These are phyloP conservation scores for Kokia cookei DNA, from an alignment of 441 rosid species.

Conservation along the genomic window DNA sequence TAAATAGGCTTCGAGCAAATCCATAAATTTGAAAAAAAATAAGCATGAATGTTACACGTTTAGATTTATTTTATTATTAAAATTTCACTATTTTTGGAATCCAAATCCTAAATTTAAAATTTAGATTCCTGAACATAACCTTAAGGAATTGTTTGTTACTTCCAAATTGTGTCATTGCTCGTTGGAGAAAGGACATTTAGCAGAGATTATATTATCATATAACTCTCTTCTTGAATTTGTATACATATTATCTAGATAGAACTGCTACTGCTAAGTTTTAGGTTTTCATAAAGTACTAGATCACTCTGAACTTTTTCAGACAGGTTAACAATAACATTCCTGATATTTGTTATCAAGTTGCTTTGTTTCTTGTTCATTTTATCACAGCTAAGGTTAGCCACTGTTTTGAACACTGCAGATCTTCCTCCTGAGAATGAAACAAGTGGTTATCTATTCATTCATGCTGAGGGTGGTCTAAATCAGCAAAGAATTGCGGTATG, in stretches of 20 bases:
- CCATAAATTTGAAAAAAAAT: not conserved
- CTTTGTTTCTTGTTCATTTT: slow-evolving; percentile 7
- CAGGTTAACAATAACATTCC: not conserved
- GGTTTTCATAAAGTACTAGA: not conserved
- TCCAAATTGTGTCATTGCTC: not conserved
- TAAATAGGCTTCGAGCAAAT: not conserved
- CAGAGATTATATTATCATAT: not conserved
- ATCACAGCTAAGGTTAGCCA: not conserved
- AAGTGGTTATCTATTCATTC: slow-evolving; percentile 89
- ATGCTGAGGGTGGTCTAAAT: slow-evolving; percentile 99
- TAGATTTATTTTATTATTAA: not conserved
- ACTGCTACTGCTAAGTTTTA: not conserved
- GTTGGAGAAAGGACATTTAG: not conserved
- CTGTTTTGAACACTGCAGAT: slow-evolving; percentile 43
- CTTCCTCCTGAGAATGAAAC: slow-evolving; percentile 90
- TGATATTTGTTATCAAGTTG: not conserved
- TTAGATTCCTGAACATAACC: not conserved
- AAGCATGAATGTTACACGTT: not conserved
- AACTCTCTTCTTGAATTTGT: not conserved
- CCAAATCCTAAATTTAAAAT: not conserved
- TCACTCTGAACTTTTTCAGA: not conserved
- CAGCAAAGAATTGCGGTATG: slow-evolving; percentile 97
- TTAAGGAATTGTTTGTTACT: not conserved
- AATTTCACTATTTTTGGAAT: not conserved
- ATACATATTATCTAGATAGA: not conserved